Conservation (phyloP, 2,329 filamentous ascomycete genomes). For the Magnaporthiopsis poae region DNA sequence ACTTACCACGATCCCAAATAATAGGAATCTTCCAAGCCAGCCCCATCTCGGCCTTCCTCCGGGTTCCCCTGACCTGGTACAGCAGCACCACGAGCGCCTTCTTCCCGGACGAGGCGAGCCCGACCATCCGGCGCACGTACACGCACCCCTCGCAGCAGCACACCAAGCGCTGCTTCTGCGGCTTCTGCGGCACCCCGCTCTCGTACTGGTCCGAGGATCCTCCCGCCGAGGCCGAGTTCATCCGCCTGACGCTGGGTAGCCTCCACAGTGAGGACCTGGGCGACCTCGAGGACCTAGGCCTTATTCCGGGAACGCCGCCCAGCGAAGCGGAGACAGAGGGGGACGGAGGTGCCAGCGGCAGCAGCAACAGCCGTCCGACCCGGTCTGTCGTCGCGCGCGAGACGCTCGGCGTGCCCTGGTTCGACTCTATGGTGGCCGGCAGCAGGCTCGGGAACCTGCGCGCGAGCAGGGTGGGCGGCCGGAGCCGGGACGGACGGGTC, state of each 20-base stretch:
- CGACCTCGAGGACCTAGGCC: constrained; percentile 61
- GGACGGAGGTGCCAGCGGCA: constrained; percentile 15
- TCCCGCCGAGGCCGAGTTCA: constrained; percentile 60
- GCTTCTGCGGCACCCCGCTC: constrained; percentile 79
- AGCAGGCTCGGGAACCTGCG: constrained; percentile 62
- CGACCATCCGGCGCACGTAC: constrained; percentile 57
- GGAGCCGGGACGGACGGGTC: constrained; percentile 52
- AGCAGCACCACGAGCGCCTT: constrained; percentile 64
- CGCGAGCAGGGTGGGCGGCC: constrained; percentile 42
- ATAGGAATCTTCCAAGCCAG: constrained; percentile 57
- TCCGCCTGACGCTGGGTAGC: constrained; percentile 73
- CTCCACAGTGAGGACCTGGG: constrained; percentile 61
- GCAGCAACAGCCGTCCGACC: constrained; percentile 14
- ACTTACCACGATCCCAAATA: not conserved
- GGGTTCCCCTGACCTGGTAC: constrained; percentile 74
- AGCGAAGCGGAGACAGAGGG: constrained; percentile 13
- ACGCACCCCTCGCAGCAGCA: constrained; percentile 47
- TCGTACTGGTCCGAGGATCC: constrained; percentile 74
- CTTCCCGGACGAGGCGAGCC: constrained; percentile 66
- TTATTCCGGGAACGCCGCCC: constrained; percentile 44
- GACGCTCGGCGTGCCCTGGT: constrained; percentile 72
- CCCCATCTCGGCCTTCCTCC: constrained; percentile 70
- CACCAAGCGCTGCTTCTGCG: constrained; percentile 72
- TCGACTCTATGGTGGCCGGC: constrained; percentile 70
- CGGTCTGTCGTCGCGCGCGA: constrained; percentile 31